These are phyloP conservation scores for Ophiognomonia clavigignenti-juglandacearum DNA, from an alignment of 2,329 filamentous ascomycete genomes.

Conservation along the genomic window DNA sequence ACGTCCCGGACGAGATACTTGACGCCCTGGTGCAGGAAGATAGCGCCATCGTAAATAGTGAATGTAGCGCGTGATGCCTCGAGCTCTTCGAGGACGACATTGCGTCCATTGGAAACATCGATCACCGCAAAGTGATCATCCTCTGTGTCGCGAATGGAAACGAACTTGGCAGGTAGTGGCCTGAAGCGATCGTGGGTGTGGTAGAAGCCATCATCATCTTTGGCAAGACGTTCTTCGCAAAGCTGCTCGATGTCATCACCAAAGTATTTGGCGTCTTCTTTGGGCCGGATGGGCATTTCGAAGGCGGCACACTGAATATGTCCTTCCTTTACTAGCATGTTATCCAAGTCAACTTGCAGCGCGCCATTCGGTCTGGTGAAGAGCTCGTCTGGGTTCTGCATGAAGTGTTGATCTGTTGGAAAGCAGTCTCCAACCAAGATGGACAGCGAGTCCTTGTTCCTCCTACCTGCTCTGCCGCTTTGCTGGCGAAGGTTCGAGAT, in stretches of 20 bases:
- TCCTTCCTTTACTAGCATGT: slow-evolving; percentile 85
- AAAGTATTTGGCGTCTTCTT: slow-evolving; percentile 74
- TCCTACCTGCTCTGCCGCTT: slow-evolving; percentile 83
- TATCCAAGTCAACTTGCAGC: slow-evolving; percentile 85
- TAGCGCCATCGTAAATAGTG: slow-evolving; percentile 93
- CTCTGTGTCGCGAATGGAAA: slow-evolving; percentile 81
- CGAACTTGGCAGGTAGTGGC: slow-evolving; percentile 74
- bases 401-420: slow-evolving; percentile 91
- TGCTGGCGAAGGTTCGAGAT: slow-evolving; percentile 94
- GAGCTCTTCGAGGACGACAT: slow-evolving; percentile 88
- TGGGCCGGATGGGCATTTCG: slow-evolving; percentile 85
- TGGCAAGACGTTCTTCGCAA: slow-evolving; percentile 67
- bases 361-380: slow-evolving; percentile 88
- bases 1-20: slow-evolving; percentile 92
- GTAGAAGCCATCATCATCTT: slow-evolving; percentile 75
- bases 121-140: slow-evolving; percentile 94
- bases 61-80: slow-evolving; percentile 93
- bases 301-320: slow-evolving; percentile 94
- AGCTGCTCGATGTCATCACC: slow-evolving; percentile 67
- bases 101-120: slow-evolving; percentile 76
- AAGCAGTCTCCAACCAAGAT: slow-evolving; percentile 86
- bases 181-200: slow-evolving; percentile 87
- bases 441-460: slow-evolving; percentile 90
- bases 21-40: slow-evolving; percentile 93
- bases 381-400: slow-evolving; percentile 92